Evolutionary conservation across 225 moss, liverwort and hornwort species (phyloP).

Genomic region (Neckera pumila): DNA sequence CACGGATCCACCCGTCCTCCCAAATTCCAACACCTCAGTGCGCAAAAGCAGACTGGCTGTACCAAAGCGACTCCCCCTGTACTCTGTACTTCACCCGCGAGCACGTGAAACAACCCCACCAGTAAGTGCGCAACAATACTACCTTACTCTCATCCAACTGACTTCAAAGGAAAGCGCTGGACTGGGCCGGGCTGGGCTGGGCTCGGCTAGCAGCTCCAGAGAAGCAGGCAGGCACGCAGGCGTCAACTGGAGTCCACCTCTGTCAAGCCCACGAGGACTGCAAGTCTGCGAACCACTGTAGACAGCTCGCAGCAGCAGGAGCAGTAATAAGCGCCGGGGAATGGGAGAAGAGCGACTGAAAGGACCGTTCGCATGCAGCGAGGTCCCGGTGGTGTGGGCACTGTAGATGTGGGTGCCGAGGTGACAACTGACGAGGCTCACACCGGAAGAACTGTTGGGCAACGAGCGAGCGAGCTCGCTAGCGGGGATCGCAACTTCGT

Average conservation of each 20-base stretch:
- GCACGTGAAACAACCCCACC: slow-evolving; percentile 9
- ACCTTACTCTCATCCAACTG: neutral
- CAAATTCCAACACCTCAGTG: slow-evolving; percentile 1
- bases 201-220: neutral
- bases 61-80: neutral
- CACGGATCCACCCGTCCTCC: neutral
- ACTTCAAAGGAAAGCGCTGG: neutral
- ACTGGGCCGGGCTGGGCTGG: neutral
- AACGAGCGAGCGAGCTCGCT: neutral
- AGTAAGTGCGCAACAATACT: neutral
- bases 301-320: neutral
- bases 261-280: slow-evolving; percentile 20
- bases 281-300: slow-evolving; percentile 7
- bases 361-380: neutral
- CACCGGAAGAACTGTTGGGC: neutral
- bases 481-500: neutral
- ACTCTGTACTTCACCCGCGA: neutral
- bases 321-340: neutral
- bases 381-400: neutral
- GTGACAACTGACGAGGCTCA: neutral
- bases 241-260: neutral
- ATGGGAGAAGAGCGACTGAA: neutral
- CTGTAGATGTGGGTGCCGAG: neutral
- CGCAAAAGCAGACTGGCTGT: neutral
- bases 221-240: neutral